A percentile compares a stretch with the other conserved stretches of the same genome.
Evolutionary conservation across 164 flowering plant genomes (phyloP).

Genomic region (Taxillus chinensis): DNA sequence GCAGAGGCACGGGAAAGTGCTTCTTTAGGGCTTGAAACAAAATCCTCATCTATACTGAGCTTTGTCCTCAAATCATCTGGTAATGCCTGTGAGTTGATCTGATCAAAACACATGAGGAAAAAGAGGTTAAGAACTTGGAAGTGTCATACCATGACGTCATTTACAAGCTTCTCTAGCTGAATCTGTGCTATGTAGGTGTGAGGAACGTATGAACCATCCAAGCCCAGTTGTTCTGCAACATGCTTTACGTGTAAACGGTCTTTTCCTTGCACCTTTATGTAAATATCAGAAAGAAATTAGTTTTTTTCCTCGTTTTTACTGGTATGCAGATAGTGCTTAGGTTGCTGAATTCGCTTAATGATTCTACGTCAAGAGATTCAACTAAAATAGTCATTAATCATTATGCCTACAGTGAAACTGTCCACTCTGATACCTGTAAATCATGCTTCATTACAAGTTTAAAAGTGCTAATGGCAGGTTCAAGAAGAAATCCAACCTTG

Average conservation of each 20-base stretch:
- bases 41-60: slow-evolving; percentile 5
- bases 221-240: slow-evolving; percentile 4
- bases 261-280: slow-evolving; percentile 3
- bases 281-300: background rate
- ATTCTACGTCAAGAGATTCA: background rate
- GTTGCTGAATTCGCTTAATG: background rate
- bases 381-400: too few species aligned
- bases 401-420: too few species aligned
- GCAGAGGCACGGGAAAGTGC: slow-evolving; percentile 4
- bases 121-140: background rate
- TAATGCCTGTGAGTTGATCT: slow-evolving; percentile 2
- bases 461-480: too few species aligned
- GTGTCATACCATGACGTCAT: slow-evolving; percentile 4
- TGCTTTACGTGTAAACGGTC: background rate
- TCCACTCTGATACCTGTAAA: too few species aligned
- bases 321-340: background rate
- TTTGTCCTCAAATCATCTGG: slow-evolving; percentile 9
- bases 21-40: slow-evolving; percentile 5
- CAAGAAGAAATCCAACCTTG: too few species aligned
- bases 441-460: too few species aligned
- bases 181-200: slow-evolving; percentile 6
- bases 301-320: background rate
- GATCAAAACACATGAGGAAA: background rate
- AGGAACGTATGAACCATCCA: slow-evolving; percentile 6
- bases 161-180: slow-evolving; percentile 8